Percentiles rank a stretch among this genome's conserved stretches.
Conservation (phyloP, 352 stramenopile species). For the Globisporangium nodosum region DNA sequence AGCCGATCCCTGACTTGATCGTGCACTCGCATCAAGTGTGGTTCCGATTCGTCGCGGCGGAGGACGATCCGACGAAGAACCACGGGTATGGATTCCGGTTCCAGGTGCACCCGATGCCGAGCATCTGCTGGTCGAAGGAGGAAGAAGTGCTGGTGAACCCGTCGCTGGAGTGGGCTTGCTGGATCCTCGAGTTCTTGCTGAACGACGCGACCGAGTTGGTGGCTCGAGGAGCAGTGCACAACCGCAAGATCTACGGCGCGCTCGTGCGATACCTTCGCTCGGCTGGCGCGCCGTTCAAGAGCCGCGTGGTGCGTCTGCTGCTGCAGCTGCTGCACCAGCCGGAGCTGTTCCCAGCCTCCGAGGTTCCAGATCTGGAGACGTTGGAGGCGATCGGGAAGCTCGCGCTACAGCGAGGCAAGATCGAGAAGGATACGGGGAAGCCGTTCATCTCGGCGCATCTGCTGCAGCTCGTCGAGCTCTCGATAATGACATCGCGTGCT, state of each 20-base stretch:
- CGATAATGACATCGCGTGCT: constrained; percentile 46
- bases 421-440: constrained; percentile 53
- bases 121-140: constrained; percentile 78
- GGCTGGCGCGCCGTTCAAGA: constrained; percentile 74
- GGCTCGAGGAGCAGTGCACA: constrained; percentile 64
- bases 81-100: constrained; percentile 81
- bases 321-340: constrained; percentile 68
- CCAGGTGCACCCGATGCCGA: constrained; percentile 72
- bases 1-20: constrained; percentile 56
- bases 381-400: constrained; percentile 58
- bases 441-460: constrained; percentile 71
- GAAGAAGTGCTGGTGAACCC: constrained; percentile 65
- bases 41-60: constrained; percentile 69
- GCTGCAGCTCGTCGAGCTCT: constrained; percentile 74
- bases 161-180: constrained; percentile 84
- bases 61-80: constrained; percentile 57
- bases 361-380: constrained; percentile 56
- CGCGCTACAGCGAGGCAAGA: constrained; percentile 48
- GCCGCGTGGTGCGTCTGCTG: constrained; percentile 63
- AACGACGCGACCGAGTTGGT: constrained; percentile 70
- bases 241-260: constrained; percentile 72
- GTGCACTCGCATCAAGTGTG: constrained; percentile 76
- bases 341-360: constrained; percentile 44
- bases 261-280: constrained; percentile 79
- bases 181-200: constrained; percentile 75